These are phyloP conservation scores for Kodamaea kakaduensis DNA, from an alignment of 805 yeast species.

Conservation along the genomic window DNA sequence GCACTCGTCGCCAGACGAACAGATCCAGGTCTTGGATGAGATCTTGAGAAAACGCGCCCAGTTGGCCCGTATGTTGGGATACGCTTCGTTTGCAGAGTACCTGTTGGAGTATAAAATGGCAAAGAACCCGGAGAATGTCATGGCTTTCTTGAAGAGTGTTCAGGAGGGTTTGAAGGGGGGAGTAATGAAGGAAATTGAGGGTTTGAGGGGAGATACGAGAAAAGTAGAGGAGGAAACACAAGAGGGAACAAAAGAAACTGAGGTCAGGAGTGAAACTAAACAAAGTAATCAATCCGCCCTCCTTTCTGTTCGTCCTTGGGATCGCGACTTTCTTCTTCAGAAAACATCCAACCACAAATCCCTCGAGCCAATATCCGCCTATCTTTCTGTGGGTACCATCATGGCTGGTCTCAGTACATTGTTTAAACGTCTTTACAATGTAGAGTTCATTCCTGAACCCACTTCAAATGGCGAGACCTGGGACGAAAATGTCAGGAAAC, in stretches of 20 bases:
- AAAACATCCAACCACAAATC: conserved; percentile 16
- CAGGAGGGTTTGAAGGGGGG: conserved; percentile 29
- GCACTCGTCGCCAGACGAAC: conserved; percentile 62
- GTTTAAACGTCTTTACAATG: conserved; percentile 70
- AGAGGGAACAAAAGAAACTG: too few species aligned
- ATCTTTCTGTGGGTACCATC: conserved; percentile 81
- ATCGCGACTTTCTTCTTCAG: conserved; percentile 60
- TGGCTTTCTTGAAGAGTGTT: conserved; percentile 60
- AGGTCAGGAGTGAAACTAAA: too few species aligned
- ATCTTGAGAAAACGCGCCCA: conserved; percentile 64
- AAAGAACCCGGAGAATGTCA: conserved; percentile 69
- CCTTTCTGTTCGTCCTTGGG: conserved; percentile 77
- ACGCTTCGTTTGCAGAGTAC: conserved; percentile 67
- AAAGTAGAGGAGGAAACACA: too few species aligned
- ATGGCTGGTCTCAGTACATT: conserved; percentile 76
- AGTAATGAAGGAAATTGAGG: neutral
- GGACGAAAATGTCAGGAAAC: conserved; percentile 76
- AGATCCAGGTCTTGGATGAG: conserved; percentile 53
- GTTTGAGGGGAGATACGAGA: neutral
- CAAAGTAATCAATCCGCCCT: too few species aligned
- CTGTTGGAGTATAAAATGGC: conserved; percentile 91
- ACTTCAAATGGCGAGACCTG: conserved; percentile 76
- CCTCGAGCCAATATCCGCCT: conserved; percentile 45
- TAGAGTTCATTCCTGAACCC: conserved; percentile 64
- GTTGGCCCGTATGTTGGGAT: conserved; percentile 71